Conservation (phyloP, 305 asterid species). For the Fraxinus albicans region DNA sequence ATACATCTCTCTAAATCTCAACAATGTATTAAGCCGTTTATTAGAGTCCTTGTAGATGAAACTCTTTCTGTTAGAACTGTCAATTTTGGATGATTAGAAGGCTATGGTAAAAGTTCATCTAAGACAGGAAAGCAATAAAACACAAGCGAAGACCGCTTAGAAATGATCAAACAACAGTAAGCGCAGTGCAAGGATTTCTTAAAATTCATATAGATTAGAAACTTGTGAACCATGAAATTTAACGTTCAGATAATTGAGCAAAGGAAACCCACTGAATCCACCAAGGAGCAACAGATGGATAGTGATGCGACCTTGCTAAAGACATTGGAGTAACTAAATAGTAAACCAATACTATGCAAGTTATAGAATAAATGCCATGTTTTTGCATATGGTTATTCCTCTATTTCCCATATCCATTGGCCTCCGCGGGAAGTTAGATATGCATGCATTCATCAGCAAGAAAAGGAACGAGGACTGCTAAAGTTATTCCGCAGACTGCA, state of each 20-base stretch:
- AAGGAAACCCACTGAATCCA: neutral
- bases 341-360: neutral
- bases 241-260: neutral
- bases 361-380: neutral
- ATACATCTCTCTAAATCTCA: neutral
- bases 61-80: neutral
- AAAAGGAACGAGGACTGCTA: neutral
- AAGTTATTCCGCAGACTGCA: neutral
- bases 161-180: neutral
- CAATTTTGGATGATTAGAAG: neutral
- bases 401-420: neutral
- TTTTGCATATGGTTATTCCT: neutral
- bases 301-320: neutral
- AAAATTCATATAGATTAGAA: neutral
- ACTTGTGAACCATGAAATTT: neutral
- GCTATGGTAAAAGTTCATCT: neutral
- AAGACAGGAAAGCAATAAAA: slow-evolving; percentile 3
- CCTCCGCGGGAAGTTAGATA: neutral
- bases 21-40: neutral
- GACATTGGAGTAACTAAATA: neutral
- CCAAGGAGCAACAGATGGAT: neutral
- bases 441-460: neutral
- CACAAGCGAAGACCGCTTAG: neutral
- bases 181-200: neutral
- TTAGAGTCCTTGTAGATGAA: neutral